Conservation (phyloP, 2,329 filamentous ascomycete species). For the Monosporascus cannonballus region DNA sequence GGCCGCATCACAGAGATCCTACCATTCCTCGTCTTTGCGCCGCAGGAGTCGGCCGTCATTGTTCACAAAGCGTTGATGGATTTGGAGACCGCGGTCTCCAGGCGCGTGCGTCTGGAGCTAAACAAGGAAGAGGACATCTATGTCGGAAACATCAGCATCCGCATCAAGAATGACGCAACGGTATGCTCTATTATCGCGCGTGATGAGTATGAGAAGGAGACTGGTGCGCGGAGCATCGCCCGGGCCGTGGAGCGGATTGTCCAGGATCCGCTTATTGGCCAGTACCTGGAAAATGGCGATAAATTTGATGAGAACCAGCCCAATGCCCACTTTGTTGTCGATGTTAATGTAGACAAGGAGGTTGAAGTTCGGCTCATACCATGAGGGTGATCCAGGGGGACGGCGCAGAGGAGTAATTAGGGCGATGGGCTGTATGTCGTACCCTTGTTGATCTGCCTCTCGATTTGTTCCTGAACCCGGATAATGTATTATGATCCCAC, state of each 20-base stretch:
- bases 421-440: neutral
- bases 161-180: conserved; percentile 8
- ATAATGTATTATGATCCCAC: too few species aligned
- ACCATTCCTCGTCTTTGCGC: conserved; percentile 11
- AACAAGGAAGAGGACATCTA: conserved; percentile 8
- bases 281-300: conserved; percentile 8
- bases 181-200: conserved; percentile 8
- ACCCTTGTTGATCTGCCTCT: too few species aligned
- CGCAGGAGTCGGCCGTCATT: conserved; percentile 7
- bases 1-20: conserved; percentile 13
- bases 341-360: conserved; percentile 7
- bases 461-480: too few species aligned
- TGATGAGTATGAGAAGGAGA: conserved; percentile 9
- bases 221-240: conserved; percentile 10
- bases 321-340: conserved; percentile 1
- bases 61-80: conserved; percentile 2
- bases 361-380: conserved; percentile 6
- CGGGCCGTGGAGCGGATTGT: conserved; percentile 5
- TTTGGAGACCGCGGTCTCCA: conserved; percentile 2
- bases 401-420: neutral
- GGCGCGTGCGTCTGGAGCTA: conserved; percentile 1
- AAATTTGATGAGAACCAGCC: conserved; percentile 7
- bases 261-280: conserved; percentile 3
- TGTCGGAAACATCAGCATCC: conserved; percentile 9
- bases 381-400: neutral